Evolutionary conservation across 2,329 filamentous ascomycete genomes (phyloP).

Genomic region (Didymosphaeria variabile): DNA sequence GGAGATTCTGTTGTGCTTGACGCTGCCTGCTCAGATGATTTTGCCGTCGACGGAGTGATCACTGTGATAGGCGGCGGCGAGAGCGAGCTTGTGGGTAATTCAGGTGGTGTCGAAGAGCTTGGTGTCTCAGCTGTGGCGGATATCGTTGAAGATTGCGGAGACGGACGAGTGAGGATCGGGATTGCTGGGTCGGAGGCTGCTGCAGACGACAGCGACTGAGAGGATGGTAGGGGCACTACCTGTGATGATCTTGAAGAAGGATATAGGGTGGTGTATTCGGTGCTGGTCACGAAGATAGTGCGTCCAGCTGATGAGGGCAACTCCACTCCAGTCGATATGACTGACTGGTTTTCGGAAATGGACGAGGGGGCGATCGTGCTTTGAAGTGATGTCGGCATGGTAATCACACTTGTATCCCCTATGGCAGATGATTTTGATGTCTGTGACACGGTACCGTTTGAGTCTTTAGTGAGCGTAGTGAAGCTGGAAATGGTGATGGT

Average conservation of each 20-base stretch:
- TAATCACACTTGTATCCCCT: background rate
- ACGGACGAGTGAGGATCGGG: constrained; percentile 1
- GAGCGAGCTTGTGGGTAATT: constrained; percentile 15
- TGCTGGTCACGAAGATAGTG: constrained; percentile 33
- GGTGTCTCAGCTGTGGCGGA: background rate
- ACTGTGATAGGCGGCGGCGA: constrained; percentile 39
- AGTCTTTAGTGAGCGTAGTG: background rate
- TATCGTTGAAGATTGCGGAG: background rate
- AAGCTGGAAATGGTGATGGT: constrained; percentile 11
- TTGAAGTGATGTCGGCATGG: background rate
- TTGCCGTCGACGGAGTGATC: constrained; percentile 3
- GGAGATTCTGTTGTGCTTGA: background rate
- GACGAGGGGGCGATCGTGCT: background rate
- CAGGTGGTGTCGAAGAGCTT: constrained; percentile 20
- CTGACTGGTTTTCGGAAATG: constrained; percentile 3
- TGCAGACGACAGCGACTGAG: constrained; percentile 5
- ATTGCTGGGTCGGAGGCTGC: constrained; percentile 22
- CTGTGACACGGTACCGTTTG: background rate
- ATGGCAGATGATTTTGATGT: background rate
- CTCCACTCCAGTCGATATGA: background rate
- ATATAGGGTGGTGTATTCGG: constrained; percentile 40
- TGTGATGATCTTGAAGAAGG: constrained; percentile 23
- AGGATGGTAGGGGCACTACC: background rate
- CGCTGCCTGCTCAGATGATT: background rate
- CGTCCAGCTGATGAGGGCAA: background rate